Conservation (phyloP, 768 basidiomycete species). For the Rhodotorula kratochvilovae region DNA sequence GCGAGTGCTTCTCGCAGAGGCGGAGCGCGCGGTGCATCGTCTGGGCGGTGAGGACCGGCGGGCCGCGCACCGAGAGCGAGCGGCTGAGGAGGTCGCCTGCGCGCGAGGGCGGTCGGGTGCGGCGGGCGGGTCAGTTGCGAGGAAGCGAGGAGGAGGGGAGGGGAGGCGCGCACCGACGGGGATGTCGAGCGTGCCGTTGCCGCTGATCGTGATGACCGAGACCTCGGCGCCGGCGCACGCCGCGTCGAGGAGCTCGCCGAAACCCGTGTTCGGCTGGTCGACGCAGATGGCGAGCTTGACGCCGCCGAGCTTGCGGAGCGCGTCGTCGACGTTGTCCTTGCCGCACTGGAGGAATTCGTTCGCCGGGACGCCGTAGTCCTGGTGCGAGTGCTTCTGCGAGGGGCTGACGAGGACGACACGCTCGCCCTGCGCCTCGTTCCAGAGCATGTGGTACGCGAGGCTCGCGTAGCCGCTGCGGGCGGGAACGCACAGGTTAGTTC, state of each 20-base stretch:
- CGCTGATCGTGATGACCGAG: not conserved
- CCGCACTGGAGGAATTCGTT: constrained; percentile 7
- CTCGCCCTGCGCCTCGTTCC: not conserved
- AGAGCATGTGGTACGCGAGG: constrained; percentile 6
- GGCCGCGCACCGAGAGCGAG: not conserved
- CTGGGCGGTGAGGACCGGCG: not conserved
- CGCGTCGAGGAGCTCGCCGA: constrained; percentile 8
- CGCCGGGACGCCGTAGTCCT: not conserved
- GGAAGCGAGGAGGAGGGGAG: not conserved
- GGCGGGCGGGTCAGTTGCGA: not conserved
- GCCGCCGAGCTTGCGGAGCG: constrained; percentile 14
- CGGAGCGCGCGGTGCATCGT: not conserved
- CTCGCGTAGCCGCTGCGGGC: constrained; percentile 17
- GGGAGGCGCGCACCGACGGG: not conserved
- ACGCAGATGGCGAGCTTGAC: constrained; percentile 9
- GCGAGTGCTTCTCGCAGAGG: not conserved
- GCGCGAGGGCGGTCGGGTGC: not conserved
- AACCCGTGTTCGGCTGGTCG: constrained; percentile 18
- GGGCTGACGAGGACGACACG: constrained; percentile 18
- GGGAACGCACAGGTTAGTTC: too few species aligned
- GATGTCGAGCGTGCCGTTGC: not conserved
- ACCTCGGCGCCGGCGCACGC: constrained; percentile 15
- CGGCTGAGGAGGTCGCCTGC: not conserved
- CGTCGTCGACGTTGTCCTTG: not conserved
- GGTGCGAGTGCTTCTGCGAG: constrained; percentile 8